A percentile compares a stretch with the other conserved stretches of the same genome.
phyloP scores from a whole-genome alignment of 352 stramenopile species.

The Phytophthora fragariaefolia region DNA sequence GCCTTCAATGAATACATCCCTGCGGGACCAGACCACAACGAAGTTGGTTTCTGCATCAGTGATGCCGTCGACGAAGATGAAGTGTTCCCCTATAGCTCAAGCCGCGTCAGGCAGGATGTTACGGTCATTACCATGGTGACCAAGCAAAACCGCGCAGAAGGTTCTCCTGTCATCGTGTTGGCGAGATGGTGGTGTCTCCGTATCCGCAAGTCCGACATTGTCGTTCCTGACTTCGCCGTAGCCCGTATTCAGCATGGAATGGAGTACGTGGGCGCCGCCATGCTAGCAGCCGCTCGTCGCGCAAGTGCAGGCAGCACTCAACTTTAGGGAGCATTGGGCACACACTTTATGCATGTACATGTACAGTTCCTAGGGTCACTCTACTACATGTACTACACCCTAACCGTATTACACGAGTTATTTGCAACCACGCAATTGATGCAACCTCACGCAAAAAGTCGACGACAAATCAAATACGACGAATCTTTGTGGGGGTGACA shows the following conservation, averaged over 20 bases:
- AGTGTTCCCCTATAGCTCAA: slow-evolving; percentile 40
- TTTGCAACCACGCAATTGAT: no score
- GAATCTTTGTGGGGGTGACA: no score
- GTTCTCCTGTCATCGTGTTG: slow-evolving; percentile 22
- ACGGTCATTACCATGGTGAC: slow-evolving; percentile 26
- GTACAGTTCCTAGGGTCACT: no score
- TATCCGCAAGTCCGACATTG: slow-evolving; percentile 22
- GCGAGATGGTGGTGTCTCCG: slow-evolving; percentile 34
- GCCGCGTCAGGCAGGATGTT: slow-evolving; percentile 40
- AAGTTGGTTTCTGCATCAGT: slow-evolving; percentile 37
- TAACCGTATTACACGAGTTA: no score
- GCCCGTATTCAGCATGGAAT: slow-evolving; percentile 28
- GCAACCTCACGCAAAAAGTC: no score
- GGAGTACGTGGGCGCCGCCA: slow-evolving; percentile 26
- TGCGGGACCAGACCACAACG: slow-evolving; percentile 12
- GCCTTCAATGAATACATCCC: slow-evolving; percentile 41
- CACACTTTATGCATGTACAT: no score
- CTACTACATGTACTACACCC: no score
- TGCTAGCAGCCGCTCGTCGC: slow-evolving; percentile 22
- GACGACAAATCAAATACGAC: no score
- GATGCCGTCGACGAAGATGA: slow-evolving; percentile 54
- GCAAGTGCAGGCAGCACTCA: background rate
- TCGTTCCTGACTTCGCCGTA: slow-evolving; percentile 18
- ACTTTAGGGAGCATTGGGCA: background rate
- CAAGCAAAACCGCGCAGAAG: slow-evolving; percentile 16